Percentiles rank a stretch among this genome's conserved stretches.
Conservation (phyloP, 75 land plant genomes). For the Sequoiadendron giganteum region DNA sequence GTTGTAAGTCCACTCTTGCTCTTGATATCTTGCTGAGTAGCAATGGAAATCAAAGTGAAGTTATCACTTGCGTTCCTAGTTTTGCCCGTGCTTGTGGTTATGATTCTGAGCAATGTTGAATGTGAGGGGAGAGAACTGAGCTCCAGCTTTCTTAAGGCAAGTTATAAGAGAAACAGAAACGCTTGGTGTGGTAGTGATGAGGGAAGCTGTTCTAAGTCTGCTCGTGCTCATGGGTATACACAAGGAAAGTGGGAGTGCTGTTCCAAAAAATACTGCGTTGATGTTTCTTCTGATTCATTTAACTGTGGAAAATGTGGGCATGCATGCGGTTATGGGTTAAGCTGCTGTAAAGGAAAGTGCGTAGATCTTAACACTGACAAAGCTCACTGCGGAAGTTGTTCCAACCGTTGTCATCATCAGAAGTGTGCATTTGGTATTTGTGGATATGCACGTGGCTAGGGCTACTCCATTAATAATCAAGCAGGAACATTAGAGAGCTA, state of each 20-base stretch:
- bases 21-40: no score
- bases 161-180: background rate
- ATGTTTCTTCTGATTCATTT: background rate
- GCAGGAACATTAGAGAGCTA: no score
- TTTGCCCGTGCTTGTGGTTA: background rate
- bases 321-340: background rate
- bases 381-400: background rate
- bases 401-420: background rate
- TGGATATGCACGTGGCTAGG: background rate
- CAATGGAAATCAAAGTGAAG: background rate
- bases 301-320: background rate
- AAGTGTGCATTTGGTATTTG: background rate
- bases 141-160: background rate
- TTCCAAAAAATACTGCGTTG: background rate
- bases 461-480: no score
- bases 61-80: background rate
- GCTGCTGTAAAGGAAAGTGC: background rate
- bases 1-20: no score
- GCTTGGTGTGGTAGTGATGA: background rate
- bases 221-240: no score
- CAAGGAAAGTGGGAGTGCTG: background rate
- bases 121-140: background rate
- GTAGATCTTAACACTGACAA: background rate
- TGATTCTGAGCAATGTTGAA: background rate
- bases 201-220: background rate